phyloP scores from a whole-genome alignment of 345 rosid species.

The Populus nigra region DNA sequence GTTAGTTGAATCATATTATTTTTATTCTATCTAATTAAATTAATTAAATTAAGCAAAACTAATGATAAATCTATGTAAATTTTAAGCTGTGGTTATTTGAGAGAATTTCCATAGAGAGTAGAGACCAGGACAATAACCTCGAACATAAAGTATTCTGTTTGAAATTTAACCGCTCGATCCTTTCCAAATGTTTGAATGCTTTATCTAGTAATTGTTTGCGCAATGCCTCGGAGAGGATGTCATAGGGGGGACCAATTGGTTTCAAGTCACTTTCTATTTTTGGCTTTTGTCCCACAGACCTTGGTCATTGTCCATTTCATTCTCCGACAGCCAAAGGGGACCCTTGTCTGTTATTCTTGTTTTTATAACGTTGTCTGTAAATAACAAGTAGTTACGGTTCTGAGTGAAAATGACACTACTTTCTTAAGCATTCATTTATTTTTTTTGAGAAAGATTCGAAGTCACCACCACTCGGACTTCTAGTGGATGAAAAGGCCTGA shows the following conservation, averaged over 20 bases:
- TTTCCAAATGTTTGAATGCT: constrained; percentile 19
- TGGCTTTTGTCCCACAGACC: constrained; percentile 59
- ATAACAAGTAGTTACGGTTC: constrained; percentile 18
- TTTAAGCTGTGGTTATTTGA: not conserved
- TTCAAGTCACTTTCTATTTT: constrained; percentile 46
- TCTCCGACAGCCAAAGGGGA: constrained; percentile 61
- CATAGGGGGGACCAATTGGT: constrained; percentile 42
- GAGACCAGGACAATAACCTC: not conserved
- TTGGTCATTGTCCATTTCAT: constrained; percentile 55
- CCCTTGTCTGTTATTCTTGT: constrained; percentile 47
- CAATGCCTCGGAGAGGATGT: constrained; percentile 19
- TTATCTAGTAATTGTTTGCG: constrained; percentile 16
- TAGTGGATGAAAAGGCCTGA: constrained; percentile 44
- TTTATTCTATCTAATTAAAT: no score
- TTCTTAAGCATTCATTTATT: constrained; percentile 14
- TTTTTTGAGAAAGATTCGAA: constrained; percentile 15
- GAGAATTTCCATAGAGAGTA: not conserved
- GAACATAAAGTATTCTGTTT: not conserved
- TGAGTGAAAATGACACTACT: constrained; percentile 29
- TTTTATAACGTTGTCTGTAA: constrained; percentile 27
- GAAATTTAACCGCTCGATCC: not conserved
- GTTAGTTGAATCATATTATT: no score
- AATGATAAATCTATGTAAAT: no score
- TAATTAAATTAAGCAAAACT: no score
- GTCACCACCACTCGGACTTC: constrained; percentile 38